Evolutionary conservation across 495 filamentous ascomycete species (phyloP), one percentile per base, ranked within the genome.

Genomic region (Pyronema omphalodes): DNA sequence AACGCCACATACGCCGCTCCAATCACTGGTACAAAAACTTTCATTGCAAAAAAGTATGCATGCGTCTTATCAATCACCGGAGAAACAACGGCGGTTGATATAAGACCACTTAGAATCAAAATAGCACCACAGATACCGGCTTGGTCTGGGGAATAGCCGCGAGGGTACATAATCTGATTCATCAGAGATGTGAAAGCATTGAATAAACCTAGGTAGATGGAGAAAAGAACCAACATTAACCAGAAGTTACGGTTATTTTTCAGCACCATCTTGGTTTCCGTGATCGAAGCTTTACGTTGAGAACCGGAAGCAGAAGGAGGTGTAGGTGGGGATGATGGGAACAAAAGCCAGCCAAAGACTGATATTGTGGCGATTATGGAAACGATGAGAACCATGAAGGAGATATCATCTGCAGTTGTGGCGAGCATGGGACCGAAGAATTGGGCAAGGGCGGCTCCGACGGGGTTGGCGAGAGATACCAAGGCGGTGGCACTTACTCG

Each of bases 91-190:
- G 88, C 91, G 1, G 87, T 71, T 29, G 74, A 57, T 37, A 94
- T 70, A 7, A 98, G 78, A 17, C 91, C 91, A 53, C 88, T 80
- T 47, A 94, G 70, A 63, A 98, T 96, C n/a, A 96, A 74, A 23
- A 93, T 66, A 0, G 83, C 91, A 56, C 91, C 91, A 9, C 83
- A 83, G 66, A 95, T 85, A 49, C 91, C 91, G 39, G 89, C 84
- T 40, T 94, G 74, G 43, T 80, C 80, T 65, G 88, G 83, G 51
- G 69, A 74, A 74, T 81, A 94, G 57, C 73, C 77, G 70, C 93
- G 84, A 0, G 91, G 91, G 7, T 76, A 68, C 53, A 96, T 76
- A 67, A 96, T 83, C 64, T 94, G 88, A 71, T 88, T 93, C 1
- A 96, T 72, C 4, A 96, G 78, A 11, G 85, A 83, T 46, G 88